Percentiles rank a stretch among this genome's conserved stretches.
Conservation (phyloP, 805 yeast species). For the Zygosaccharomyces gambellarensis region DNA sequence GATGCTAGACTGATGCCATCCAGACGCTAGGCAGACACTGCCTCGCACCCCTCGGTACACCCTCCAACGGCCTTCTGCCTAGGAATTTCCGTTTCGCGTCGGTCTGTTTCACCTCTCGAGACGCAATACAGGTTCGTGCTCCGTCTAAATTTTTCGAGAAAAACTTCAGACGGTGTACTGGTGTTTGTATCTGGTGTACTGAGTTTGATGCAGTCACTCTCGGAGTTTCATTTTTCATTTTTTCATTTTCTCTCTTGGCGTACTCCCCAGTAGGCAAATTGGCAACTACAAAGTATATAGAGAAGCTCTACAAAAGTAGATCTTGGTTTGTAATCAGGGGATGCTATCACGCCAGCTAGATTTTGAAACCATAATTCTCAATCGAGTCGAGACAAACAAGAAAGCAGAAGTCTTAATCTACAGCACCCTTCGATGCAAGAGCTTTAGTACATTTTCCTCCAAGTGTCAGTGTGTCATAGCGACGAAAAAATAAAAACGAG, state of each 20-base stretch:
- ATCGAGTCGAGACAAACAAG: too few relatives aligned
- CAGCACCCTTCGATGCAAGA: conserved; percentile 51
- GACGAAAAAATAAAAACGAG: not conserved
- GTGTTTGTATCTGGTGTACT: not conserved
- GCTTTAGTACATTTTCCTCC: conserved; percentile 77
- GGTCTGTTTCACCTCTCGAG: not conserved
- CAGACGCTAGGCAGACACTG: too few relatives aligned
- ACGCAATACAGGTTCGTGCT: not conserved
- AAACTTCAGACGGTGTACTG: not conserved
- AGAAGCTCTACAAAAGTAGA: too few relatives aligned
- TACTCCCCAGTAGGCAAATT: not conserved
- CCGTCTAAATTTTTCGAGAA: not conserved
- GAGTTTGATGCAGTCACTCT: not conserved
- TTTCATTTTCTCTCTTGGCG: not conserved
- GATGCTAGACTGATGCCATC: too few relatives aligned
- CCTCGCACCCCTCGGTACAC: too few relatives aligned
- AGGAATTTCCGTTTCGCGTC: not conserved
- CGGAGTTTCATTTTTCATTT: too few relatives aligned
- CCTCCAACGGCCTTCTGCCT: not conserved
- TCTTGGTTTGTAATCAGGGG: too few relatives aligned
- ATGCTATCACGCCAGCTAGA: too few relatives aligned
- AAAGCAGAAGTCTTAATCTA: conserved; percentile 1
- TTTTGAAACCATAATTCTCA: too few relatives aligned
- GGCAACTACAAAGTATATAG: too few relatives aligned
- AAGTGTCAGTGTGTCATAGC: conserved; percentile 9